Percentiles rank a stretch among this genome's conserved stretches.
Conservation (phyloP, 1,284 basidiomycete genomes). For the Melanopsichium pennsylvanicum region DNA sequence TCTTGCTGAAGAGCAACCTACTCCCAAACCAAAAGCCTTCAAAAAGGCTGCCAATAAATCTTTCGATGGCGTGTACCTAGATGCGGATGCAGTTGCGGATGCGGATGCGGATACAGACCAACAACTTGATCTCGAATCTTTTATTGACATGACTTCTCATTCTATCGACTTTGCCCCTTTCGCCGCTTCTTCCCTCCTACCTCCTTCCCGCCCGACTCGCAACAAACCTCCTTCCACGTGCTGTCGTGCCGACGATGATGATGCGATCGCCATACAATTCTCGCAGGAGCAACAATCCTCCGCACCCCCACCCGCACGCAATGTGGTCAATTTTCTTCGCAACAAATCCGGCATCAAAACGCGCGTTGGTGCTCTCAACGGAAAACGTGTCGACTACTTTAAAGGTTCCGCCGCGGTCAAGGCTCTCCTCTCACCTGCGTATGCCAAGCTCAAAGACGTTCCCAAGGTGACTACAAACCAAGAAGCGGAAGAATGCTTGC, state of each 20-base stretch:
- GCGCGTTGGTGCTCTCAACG: slow-evolving; percentile 86
- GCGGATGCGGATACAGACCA: not conserved
- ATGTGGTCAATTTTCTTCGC: slow-evolving; percentile 61
- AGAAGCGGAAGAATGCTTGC: slow-evolving; percentile 78
- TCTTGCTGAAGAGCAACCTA: not conserved
- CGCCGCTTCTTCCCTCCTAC: not conserved
- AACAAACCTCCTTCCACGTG: slow-evolving; percentile 24
- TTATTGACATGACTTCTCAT: slow-evolving; percentile 32
- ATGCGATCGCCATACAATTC: not conserved
- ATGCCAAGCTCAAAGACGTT: slow-evolving; percentile 82
- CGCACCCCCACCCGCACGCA: slow-evolving; percentile 51
- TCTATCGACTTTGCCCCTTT: slow-evolving; percentile 13
- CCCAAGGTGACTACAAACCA: slow-evolving; percentile 72
- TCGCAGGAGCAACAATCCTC: slow-evolving; percentile 59
- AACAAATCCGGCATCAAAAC: slow-evolving; percentile 81
- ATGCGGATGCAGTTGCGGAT: slow-evolving; percentile 4
- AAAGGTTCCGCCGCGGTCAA: slow-evolving; percentile 80
- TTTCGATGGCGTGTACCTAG: slow-evolving; percentile 2
- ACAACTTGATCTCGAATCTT: slow-evolving; percentile 21
- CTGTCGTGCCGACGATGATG: slow-evolving; percentile 60
- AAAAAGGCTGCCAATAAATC: not conserved
- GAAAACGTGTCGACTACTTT: slow-evolving; percentile 96
- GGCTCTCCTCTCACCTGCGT: slow-evolving; percentile 87
- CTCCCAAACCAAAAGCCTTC: too few relatives aligned
- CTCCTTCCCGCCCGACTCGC: not conserved